A percentile compares a stretch with the other conserved stretches of the same genome.
These are phyloP conservation scores for Psidium guajava DNA, from an alignment of 345 rosid genomes.

Conservation along the genomic window DNA sequence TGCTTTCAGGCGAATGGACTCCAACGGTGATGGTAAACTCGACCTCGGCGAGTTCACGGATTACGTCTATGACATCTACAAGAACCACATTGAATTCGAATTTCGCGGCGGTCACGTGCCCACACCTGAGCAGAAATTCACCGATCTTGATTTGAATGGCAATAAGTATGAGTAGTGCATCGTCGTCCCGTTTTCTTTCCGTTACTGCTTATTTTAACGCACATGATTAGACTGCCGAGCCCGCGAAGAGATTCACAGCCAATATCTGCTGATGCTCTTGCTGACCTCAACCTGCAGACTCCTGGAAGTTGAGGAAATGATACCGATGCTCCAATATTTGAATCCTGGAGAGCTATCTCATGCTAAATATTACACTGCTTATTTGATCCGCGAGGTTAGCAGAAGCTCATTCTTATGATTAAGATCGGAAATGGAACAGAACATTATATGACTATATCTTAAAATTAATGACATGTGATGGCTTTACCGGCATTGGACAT, in stretches of 20 bases:
- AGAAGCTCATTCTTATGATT: not conserved
- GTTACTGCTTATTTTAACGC: not conserved
- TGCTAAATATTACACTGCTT: slow-evolving; percentile 41
- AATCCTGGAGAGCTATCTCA: slow-evolving; percentile 54
- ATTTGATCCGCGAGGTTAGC: slow-evolving; percentile 41
- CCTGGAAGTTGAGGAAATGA: slow-evolving; percentile 36
- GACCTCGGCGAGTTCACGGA: slow-evolving; percentile 32
- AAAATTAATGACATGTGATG: not conserved
- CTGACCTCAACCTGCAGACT: slow-evolving; percentile 6
- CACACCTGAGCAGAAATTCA: slow-evolving; percentile 33
- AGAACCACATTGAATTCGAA: slow-evolving; percentile 37
- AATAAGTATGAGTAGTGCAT: slow-evolving; percentile 13
- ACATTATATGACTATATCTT: not conserved
- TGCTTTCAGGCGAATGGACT: slow-evolving; percentile 42
- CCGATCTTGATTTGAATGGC: slow-evolving; percentile 41
- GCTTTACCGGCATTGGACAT: not conserved
- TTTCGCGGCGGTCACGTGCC: slow-evolving; percentile 7
- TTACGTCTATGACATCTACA: slow-evolving; percentile 33
- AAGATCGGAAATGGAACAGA: not conserved
- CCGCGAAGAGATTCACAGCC: not conserved
- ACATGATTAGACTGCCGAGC: not conserved
- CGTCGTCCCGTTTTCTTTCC: not conserved
- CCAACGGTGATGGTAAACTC: slow-evolving; percentile 38
- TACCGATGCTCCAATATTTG: slow-evolving; percentile 47
- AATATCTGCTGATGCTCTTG: not conserved